Evolutionary conservation across 164 flowering plant genomes (phyloP).

Genomic region (Vitis amurensis): DNA sequence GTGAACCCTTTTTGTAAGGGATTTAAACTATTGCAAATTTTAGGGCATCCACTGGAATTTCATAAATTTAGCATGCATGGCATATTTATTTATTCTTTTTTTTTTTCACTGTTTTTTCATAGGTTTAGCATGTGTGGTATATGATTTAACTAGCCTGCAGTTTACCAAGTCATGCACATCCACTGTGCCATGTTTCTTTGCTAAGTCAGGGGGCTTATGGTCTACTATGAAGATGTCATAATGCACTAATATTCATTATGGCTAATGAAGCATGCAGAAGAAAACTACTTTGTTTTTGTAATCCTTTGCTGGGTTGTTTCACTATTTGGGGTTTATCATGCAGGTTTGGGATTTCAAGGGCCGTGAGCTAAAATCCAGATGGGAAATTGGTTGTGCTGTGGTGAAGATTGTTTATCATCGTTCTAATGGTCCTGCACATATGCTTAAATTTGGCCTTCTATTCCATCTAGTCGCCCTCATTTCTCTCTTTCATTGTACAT

Average conservation of each 20-base stretch:
- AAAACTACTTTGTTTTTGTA: neutral
- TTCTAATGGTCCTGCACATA: constrained; percentile 56
- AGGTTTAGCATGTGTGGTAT: too few species aligned
- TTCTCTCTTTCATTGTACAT: neutral
- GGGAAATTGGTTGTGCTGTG: constrained; percentile 74
- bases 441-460: neutral
- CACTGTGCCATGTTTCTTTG: too few species aligned
- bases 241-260: neutral
- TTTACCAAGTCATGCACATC: too few species aligned
- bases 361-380: constrained; percentile 67
- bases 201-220: too few species aligned
- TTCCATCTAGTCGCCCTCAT: neutral
- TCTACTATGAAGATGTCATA: too few species aligned
- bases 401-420: constrained; percentile 84
- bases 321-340: constrained; percentile 5
- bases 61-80: too few species aligned
- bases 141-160: too few species aligned
- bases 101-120: too few species aligned
- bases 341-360: constrained; percentile 97
- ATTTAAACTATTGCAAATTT: too few species aligned
- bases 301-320: neutral
- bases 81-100: too few species aligned
- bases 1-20: too few species aligned
- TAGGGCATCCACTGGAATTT: too few species aligned
- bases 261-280: neutral